Evolutionary conservation across 306 rosid species (phyloP).

Genomic region (Cyamopsis tetragonoloba): DNA sequence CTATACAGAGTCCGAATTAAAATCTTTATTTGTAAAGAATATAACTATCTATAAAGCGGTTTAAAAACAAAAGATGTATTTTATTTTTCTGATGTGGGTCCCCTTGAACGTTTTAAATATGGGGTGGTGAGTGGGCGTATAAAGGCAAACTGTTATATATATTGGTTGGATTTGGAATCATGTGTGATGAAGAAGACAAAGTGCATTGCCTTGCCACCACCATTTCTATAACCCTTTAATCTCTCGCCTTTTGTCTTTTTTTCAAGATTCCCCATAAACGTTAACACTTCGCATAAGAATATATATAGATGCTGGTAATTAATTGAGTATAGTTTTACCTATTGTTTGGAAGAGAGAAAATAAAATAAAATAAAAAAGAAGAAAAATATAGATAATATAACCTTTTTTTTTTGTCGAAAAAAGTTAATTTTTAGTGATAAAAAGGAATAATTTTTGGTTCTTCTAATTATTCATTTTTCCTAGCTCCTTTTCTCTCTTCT

Average conservation of each 20-base stretch:
- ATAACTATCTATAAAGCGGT: too few species aligned
- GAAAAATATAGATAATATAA: too few species aligned
- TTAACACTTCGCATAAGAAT: conserved; percentile 36
- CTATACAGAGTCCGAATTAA: too few species aligned
- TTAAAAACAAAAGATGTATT: background rate
- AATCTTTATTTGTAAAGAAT: too few species aligned
- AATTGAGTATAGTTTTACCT: too few species aligned
- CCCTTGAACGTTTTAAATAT: conserved; percentile 17
- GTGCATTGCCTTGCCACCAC: conserved; percentile 30
- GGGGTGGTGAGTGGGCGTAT: conserved; percentile 32
- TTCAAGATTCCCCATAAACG: conserved; percentile 49
- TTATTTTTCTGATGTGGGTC: background rate
- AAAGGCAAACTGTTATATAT: background rate
- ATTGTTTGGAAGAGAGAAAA: too few species aligned
- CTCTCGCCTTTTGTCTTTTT: conserved; percentile 12
- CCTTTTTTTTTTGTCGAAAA: too few species aligned
- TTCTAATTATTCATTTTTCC: too few species aligned
- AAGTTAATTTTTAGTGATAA: too few species aligned
- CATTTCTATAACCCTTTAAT: conserved; percentile 7
- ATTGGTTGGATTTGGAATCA: conserved; percentile 33
- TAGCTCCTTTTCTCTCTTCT: too few species aligned
- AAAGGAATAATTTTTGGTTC: too few species aligned
- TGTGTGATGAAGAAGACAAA: conserved; percentile 12
- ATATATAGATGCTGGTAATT: conserved; percentile 25
- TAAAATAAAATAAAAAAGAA: too few species aligned